phyloP scores from a whole-genome alignment of 202 grass and related monocot genomes.

The Alloteropsis angusta region DNA sequence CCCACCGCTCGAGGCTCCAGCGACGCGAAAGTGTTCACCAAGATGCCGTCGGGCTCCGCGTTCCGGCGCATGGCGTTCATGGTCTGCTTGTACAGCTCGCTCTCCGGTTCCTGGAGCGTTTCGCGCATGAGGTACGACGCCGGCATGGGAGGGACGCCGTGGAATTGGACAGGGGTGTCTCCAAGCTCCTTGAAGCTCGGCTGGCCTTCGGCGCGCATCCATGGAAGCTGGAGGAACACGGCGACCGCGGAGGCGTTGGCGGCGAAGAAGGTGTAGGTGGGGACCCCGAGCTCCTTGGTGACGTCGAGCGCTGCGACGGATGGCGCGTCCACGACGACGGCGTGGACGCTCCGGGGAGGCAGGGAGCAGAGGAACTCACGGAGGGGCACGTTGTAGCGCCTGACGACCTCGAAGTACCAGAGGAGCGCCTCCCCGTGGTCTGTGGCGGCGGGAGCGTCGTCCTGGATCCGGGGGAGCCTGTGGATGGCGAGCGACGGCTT shows the following conservation, averaged over 20 bases:
- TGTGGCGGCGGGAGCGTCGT: too few species aligned
- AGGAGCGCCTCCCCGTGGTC: neutral
- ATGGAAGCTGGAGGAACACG: constrained; percentile 20
- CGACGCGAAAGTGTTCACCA: constrained; percentile 51
- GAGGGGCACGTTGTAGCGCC: neutral
- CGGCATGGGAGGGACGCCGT: neutral
- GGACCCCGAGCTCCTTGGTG: constrained; percentile 19
- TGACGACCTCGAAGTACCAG: neutral
- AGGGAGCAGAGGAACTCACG: neutral
- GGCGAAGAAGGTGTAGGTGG: constrained; percentile 24
- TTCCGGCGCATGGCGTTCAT: neutral
- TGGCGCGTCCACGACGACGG: constrained; percentile 24
- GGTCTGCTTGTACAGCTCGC: neutral
- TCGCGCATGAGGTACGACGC: neutral
- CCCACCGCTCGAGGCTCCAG: constrained; percentile 28
- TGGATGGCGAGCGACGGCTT: constrained; percentile 19
- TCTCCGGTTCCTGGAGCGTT: neutral
- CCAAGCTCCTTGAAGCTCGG: constrained; percentile 32
- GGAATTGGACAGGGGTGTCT: neutral
- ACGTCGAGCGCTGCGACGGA: constrained; percentile 23
- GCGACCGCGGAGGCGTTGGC: constrained; percentile 4
- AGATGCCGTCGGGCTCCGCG: constrained; percentile 6
- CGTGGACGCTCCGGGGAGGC: constrained; percentile 1
- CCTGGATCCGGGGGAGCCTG: neutral
- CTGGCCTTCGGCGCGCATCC: neutral